Base-by-base conservation (phyloP, 2,329 filamentous ascomycete genomes). In the Rhexocercosporidium sp. region DNA sequence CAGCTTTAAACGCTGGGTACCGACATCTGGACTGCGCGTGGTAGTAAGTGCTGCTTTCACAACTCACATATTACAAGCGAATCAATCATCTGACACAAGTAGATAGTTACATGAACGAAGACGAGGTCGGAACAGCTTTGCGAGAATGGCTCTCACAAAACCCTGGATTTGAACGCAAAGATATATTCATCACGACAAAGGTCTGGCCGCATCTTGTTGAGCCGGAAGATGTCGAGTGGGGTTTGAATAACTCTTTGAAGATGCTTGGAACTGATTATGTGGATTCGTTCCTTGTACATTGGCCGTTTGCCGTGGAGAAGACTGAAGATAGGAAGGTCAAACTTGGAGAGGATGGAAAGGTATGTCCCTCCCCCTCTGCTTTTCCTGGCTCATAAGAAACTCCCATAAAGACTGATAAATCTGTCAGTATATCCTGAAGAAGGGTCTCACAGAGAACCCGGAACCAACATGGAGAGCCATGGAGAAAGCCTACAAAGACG, bases 211-310 rank as follows among this genome's bases (percentile, higher is more conserved):
- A 91, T 64, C 93, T 92, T 81, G 88, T 90, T 78, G 71, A 82
- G 77, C 72, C 75, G 2, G 87, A 86, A 53, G 85, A 89, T 25
- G 88, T 89, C 5, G 88, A 91, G 79, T 83, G 90, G 76, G 89
- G 86, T 49, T 83, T 95, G 46, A 87, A 92, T 71, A 88, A 90
- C 82, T 91, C 89, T 73, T 81, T 96, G 78, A 85, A 89, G 80
- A 85, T 86, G 67, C 82, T 96, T 31, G 90, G 91, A 1, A 82
- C 95, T 59, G 90, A 93, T 71, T 95, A 96, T 77, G 85, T 96
- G 11, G 93, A 96, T 78, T 82, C 95, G 65, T 93, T 87, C 77
- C 84, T 96, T 37, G 86, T 96, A 82, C 93, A 97, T 82, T 96
- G 92, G 92, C 91, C 92, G 3, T 82, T 82, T 92, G 64, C 88